Evolutionary conservation across 805 yeast species (phyloP).

Genomic region (Nakazawaea holstii): DNA sequence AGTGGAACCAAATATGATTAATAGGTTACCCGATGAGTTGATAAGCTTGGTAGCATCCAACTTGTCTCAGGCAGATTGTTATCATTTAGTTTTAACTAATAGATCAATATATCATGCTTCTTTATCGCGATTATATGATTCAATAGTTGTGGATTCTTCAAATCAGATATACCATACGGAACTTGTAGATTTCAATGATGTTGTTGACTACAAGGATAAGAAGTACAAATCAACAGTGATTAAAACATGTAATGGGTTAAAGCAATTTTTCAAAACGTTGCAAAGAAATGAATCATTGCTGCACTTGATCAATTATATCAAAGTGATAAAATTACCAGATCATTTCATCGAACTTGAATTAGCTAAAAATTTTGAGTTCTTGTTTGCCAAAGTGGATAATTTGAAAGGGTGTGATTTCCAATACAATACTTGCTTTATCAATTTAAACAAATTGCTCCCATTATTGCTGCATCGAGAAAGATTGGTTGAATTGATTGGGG

Average conservation of each 20-base stretch:
- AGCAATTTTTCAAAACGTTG: conserved; percentile 17
- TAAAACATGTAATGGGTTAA: conserved; percentile 18
- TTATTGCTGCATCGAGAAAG: conserved; percentile 2
- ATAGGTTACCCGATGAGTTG: conserved; percentile 21
- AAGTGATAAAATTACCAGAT: conserved; percentile 19
- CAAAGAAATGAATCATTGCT: conserved; percentile 7
- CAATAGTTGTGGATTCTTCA: conserved; percentile 20
- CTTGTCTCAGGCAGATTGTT: conserved; percentile 21
- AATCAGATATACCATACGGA: conserved; percentile 19
- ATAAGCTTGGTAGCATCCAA: conserved; percentile 13
- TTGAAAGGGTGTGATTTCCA: conserved; percentile 16
- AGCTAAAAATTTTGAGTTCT: conserved; percentile 11
- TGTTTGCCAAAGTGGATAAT: conserved; percentile 13
- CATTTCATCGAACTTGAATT: conserved; percentile 19
- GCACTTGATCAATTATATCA: conserved; percentile 14
- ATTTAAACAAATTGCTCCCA: conserved; percentile 10
- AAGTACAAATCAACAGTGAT: conserved; percentile 12
- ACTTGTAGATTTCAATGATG: conserved; percentile 13
- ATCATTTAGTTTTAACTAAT: conserved; percentile 17
- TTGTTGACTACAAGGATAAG: conserved; percentile 10
- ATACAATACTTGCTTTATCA: conserved; percentile 18
- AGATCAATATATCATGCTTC: conserved; percentile 12
- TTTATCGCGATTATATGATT: conserved; percentile 16
- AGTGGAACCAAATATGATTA: conserved; percentile 15
- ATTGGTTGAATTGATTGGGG: conserved; percentile 14